phyloP scores from a whole-genome alignment of 768 basidiomycete species.

The Dioszegia aurantiaca region DNA sequence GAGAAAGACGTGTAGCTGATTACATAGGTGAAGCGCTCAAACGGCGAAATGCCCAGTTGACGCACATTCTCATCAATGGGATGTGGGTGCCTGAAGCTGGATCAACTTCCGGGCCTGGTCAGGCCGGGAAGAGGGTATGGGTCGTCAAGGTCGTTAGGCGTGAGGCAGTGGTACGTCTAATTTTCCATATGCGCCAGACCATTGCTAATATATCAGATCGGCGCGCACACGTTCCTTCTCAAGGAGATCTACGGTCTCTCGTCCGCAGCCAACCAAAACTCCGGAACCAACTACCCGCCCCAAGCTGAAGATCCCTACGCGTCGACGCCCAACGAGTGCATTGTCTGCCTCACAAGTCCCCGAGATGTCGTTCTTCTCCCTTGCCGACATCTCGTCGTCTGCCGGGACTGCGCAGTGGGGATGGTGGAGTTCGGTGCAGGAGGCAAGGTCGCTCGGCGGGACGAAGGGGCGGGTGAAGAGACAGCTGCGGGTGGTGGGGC shows the following conservation, averaged over 20 bases:
- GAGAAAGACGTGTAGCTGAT: conserved; percentile 1
- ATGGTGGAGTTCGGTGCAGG: conserved; percentile 98
- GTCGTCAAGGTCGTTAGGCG: conserved; percentile 88
- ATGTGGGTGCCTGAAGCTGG: conserved; percentile 53
- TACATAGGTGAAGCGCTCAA: conserved; percentile 55
- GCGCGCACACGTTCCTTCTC: conserved; percentile 86
- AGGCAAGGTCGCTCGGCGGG: conserved; percentile 62
- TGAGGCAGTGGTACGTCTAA: conserved; percentile 64
- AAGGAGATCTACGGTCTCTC: conserved; percentile 93
- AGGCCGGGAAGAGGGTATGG: conserved; percentile 67
- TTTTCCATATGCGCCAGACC: background rate
- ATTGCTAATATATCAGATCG: conserved; percentile 60
- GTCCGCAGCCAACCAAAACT: conserved; percentile 50
- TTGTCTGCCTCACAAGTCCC: conserved; percentile 81
- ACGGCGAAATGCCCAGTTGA: conserved; percentile 78
- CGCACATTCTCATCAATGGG: conserved; percentile 79
- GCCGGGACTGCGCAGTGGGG: conserved; percentile 89
- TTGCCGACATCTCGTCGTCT: conserved; percentile 90
- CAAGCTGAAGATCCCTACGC: conserved; percentile 63
- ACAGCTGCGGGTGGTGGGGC: conserved; percentile 48
- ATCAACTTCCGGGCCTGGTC: conserved; percentile 24
- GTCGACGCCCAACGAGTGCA: conserved; percentile 64
- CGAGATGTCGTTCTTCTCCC: conserved; percentile 90
- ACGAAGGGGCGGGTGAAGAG: conserved; percentile 29
- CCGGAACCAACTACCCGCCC: conserved; percentile 52